Evolutionary conservation across 139 green algal genomes (phyloP).

Genomic region (Monoraphidium neglectum): DNA sequence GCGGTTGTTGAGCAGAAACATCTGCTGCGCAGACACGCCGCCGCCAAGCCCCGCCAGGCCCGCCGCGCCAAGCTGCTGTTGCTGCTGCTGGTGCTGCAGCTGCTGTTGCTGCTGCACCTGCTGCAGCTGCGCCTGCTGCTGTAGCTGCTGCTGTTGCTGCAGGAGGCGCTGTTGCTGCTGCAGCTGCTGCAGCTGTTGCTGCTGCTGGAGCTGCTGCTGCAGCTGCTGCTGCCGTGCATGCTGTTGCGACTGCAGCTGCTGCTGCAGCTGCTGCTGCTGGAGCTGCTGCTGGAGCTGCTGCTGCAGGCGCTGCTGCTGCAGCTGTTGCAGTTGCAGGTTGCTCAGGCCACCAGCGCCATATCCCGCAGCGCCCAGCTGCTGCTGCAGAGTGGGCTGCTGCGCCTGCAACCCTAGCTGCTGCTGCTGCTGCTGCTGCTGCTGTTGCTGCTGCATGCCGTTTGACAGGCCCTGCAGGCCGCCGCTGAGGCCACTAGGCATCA

Average conservation of each 20-base stretch:
- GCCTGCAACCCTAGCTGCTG: no score
- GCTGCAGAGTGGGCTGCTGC: no score
- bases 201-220: neutral
- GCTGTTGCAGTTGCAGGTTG: slow-evolving; percentile 17
- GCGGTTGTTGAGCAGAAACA: no score
- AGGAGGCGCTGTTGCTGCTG: slow-evolving; percentile 3
- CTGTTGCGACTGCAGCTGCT: neutral
- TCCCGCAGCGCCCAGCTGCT: no score
- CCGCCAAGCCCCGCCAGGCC: no score
- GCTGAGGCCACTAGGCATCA: neutral
- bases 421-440: no score
- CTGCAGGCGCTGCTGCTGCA: slow-evolving; percentile 19
- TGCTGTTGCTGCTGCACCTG: neutral
- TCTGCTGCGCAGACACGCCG: no score
- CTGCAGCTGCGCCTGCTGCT: slow-evolving; percentile 14
- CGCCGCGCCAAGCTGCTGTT: slow-evolving; percentile 5
- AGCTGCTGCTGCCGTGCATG: neutral
- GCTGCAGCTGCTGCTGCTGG: slow-evolving; percentile 13
- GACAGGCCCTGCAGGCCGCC: slow-evolving; percentile 18
- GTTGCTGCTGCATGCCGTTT: no score
- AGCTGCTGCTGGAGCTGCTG: neutral
- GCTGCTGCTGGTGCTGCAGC: slow-evolving; percentile 20
- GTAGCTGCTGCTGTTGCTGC: slow-evolving; percentile 10
- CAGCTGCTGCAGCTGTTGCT: slow-evolving; percentile 13
- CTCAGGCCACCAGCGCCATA: no score